Evolutionary conservation across 1,284 basidiomycete genomes (phyloP).

Genomic region (Malassezia caprae): DNA sequence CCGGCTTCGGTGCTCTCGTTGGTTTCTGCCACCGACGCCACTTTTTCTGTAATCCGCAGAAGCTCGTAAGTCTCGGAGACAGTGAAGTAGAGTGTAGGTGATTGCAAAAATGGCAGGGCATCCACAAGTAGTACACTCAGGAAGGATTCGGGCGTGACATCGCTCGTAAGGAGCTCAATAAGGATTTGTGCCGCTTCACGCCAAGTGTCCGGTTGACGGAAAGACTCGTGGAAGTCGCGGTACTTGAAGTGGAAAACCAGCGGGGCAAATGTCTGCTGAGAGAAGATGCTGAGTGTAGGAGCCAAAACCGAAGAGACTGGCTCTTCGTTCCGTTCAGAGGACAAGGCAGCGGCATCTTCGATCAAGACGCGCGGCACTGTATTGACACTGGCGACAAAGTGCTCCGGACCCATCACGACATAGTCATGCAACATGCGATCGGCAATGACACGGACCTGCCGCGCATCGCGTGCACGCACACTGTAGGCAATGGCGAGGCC

Average conservation of each 20-base stretch:
- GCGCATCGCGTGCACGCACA: conserved; percentile 34
- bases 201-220: conserved; percentile 22
- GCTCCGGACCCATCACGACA: conserved; percentile 25
- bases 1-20: conserved; percentile 24
- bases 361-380: conserved; percentile 35
- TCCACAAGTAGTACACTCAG: conserved; percentile 40
- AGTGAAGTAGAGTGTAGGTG: conserved; percentile 20
- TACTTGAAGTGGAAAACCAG: conserved; percentile 41
- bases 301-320: background rate
- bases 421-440: conserved; percentile 38
- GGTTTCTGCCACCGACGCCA: conserved; percentile 21
- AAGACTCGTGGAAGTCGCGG: conserved; percentile 39
- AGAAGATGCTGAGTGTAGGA: conserved; percentile 21
- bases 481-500: conserved; percentile 40
- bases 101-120: conserved; percentile 33
- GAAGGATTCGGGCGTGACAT: conserved; percentile 38
- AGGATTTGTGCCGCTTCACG: conserved; percentile 30
- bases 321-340: background rate
- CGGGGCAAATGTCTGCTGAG: conserved; percentile 20
- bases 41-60: conserved; percentile 35
- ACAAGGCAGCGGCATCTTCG: conserved; percentile 9
- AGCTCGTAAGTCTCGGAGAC: conserved; percentile 35
- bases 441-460: conserved; percentile 32
- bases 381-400: conserved; percentile 35
- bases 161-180: conserved; percentile 36